Evolutionary conservation across 2,329 filamentous ascomycete genomes (phyloP), one percentile per base, ranked within the genome.

Genomic region (Massarina eburnea): DNA sequence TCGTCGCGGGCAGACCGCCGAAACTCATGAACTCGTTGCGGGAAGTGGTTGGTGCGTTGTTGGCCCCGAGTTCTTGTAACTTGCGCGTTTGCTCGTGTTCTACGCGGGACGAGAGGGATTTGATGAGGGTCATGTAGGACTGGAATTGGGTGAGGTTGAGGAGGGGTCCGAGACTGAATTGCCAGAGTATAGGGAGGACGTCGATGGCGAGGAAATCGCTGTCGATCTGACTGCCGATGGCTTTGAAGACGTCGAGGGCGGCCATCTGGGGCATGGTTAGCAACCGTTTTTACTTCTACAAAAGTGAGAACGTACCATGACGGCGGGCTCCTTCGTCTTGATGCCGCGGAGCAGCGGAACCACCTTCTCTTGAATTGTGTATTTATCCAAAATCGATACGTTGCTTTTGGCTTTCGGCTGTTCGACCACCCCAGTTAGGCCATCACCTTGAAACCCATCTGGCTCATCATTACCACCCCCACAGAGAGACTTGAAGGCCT

Each of bases 291-390:
- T 12, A 15, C 18, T 14, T 18, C n/a, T 14, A 18, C 15, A 8
- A 21, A 8, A 22, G 8, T 26, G 2, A 10, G 27, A 26, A 21
- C 70, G 53, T 67, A 76, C 74, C 89, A 97, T 97, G 8, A 99
- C 94, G 7, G 91, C 91, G 0, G 94, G 94, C 68, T 99, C 94
- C 66, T 96, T 97, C 0, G 94, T 99, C 72, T 96, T 97, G 74
- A 99, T 97, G 2, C 80, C 91, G 62, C 89, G 91, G 49, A 99
- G 79, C 4, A 97, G 74, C 0, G 94, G 94, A 0, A 97, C 82
- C 26, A 99, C 88, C 74, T 96, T 97, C 67, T 99, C 94, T 68
- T 99, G 94, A 74, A 99, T 92, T 0, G 94, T 97, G 64, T 94
- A 97, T 69, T 97, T 97, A 74, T 99, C 94, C 21, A 99, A 76